Evolutionary conservation across 2,329 filamentous ascomycete genomes (phyloP).

Genomic region (Colletotrichum tropicicola): DNA sequence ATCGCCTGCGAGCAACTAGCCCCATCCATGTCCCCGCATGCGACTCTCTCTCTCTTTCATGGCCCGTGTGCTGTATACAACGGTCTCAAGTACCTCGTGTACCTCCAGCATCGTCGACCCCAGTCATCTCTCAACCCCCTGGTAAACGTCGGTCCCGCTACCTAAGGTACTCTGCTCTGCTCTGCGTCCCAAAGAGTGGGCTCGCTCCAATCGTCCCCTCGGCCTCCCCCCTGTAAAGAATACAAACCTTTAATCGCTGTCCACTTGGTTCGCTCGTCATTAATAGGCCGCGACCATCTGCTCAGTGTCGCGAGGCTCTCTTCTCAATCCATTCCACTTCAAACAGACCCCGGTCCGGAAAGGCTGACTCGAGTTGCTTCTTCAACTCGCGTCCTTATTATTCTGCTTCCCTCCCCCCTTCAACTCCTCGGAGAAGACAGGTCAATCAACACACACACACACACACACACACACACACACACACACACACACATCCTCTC

Average conservation of each 20-base stretch:
- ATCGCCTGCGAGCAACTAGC: conserved; percentile 27
- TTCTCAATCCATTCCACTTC: conserved; percentile 21
- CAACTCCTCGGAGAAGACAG: no score
- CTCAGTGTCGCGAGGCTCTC: conserved; percentile 24
- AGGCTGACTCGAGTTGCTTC: conserved; percentile 35
- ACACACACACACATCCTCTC: conserved; percentile 30
- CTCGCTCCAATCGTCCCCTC: conserved; percentile 12
- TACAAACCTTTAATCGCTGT: conserved; percentile 28
- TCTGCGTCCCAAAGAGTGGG: conserved; percentile 19
- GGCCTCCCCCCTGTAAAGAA: conserved; percentile 6
- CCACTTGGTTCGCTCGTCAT: conserved; percentile 26
- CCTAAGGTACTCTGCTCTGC: conserved; percentile 6
- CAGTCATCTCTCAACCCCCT: conserved; percentile 6
- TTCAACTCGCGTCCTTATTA: conserved; percentile 23
- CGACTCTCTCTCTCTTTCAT: neutral
- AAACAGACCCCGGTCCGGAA: conserved; percentile 39
- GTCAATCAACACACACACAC: neutral
- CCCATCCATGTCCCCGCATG: conserved; percentile 28
- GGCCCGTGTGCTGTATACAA: conserved; percentile 21
- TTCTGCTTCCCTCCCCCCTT: neutral
- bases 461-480: conserved; percentile 30
- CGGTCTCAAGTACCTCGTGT: conserved; percentile 20
- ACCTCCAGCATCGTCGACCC: conserved; percentile 11
- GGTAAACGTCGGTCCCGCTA: conserved; percentile 6
- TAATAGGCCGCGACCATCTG: conserved; percentile 30